Evolutionary conservation across 345 rosid genomes (phyloP).

Genomic region (Salix dunnii): DNA sequence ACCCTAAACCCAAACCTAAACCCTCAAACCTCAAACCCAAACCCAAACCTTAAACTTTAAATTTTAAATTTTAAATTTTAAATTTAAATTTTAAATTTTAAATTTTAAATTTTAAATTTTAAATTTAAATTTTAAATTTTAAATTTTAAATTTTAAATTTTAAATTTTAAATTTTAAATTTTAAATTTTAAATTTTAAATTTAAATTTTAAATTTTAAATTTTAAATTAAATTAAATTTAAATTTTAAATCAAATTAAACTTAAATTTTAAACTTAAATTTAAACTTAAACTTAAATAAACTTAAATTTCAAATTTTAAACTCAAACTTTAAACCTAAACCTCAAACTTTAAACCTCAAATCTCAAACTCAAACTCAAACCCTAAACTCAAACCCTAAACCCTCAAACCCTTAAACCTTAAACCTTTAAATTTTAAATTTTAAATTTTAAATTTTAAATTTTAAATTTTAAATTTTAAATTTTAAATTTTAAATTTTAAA

Average conservation of each 20-base stretch:
- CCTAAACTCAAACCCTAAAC: conserved; percentile 3
- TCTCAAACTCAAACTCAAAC: background rate
- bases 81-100: background rate
- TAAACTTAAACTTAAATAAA: too few species aligned
- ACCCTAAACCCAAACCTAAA: conserved; percentile 11
- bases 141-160: background rate
- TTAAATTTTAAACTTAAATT: too few species aligned
- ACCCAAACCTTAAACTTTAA: conserved; percentile 23
- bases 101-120: background rate
- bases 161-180: too few species aligned
- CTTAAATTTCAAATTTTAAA: too few species aligned
- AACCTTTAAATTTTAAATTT: conserved; percentile 4
- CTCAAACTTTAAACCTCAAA: background rate
- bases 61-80: conserved; percentile 15
- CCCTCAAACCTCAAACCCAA: background rate
- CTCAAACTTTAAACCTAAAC: background rate
- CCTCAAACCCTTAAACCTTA: background rate
- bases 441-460: conserved; percentile 7
- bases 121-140: background rate
- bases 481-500: background rate
- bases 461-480: background rate
- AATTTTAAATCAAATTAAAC: too few species aligned
- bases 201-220: too few species aligned
- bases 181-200: too few species aligned
- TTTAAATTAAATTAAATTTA: too few species aligned